phyloP scores from a whole-genome alignment of 2,329 filamentous ascomycete species.

The Cladophialophora immunda region DNA sequence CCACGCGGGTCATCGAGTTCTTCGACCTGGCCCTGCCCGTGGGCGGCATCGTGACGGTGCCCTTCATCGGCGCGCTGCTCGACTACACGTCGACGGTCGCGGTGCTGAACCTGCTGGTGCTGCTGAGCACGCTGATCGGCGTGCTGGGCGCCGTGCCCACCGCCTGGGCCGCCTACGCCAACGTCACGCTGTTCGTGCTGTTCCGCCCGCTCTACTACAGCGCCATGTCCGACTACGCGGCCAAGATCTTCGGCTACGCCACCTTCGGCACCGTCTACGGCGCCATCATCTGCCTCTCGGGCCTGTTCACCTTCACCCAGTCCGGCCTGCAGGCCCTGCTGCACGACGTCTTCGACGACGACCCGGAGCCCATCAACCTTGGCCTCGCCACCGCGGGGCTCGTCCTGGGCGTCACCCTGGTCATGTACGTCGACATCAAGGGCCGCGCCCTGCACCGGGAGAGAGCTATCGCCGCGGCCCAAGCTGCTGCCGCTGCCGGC shows the following conservation, averaged over 20 bases:
- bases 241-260: conserved; percentile 90
- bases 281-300: conserved; percentile 84
- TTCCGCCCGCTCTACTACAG: conserved; percentile 93
- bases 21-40: conserved; percentile 85
- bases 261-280: conserved; percentile 94
- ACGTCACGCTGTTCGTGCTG: conserved; percentile 81
- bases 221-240: conserved; percentile 85
- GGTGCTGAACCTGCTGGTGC: conserved; percentile 75
- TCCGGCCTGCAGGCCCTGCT: conserved; percentile 80
- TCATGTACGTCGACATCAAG: conserved; percentile 70
- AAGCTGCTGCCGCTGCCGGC: conserved; percentile 6
- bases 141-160: conserved; percentile 77
- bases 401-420: conserved; percentile 70
- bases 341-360: conserved; percentile 72
- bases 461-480: conserved; percentile 18
- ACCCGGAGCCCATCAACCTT: conserved; percentile 81
- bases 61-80: conserved; percentile 82
- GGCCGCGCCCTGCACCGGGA: conserved; percentile 46
- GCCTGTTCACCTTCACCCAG: conserved; percentile 83
- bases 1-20: conserved; percentile 78
- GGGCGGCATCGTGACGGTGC: conserved; percentile 81
- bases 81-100: conserved; percentile 78
- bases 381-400: conserved; percentile 70
- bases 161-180: conserved; percentile 75
- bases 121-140: conserved; percentile 76